phyloP scores from a whole-genome alignment of 179 eudicot species.

The Silene noctiflora region DNA sequence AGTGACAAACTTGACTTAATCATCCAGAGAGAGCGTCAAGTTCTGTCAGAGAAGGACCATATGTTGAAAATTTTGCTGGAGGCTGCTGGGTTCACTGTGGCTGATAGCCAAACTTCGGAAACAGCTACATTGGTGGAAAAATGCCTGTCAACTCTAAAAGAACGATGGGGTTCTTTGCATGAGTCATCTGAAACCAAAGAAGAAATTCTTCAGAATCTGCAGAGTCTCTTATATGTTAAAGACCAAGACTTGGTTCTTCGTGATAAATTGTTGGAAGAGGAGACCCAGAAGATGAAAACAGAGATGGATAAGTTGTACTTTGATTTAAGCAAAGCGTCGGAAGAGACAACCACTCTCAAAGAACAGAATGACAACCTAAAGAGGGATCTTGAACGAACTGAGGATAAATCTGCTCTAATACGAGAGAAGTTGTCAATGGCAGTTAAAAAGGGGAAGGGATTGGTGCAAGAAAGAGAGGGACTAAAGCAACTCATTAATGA shows the following conservation, averaged over 20 bases:
- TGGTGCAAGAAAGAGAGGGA: constrained; percentile 90
- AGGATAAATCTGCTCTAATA: constrained; percentile 71
- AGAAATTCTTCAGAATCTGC: constrained; percentile 50
- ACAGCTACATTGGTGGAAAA: constrained; percentile 43
- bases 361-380: constrained; percentile 55
- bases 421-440: constrained; percentile 95
- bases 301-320: constrained; percentile 40
- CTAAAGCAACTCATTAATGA: constrained; percentile 68
- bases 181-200: constrained; percentile 38
- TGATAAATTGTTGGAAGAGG: constrained; percentile 57
- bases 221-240: constrained; percentile 54
- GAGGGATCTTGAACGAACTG: constrained; percentile 64
- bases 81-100: constrained; percentile 52
- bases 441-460: constrained; percentile 96
- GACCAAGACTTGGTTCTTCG: constrained; percentile 55
- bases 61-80: constrained; percentile 50
- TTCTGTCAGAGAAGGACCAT: constrained; percentile 55
- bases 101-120: constrained; percentile 37
- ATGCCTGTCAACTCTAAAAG: constrained; percentile 56
- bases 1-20: constrained; percentile 39
- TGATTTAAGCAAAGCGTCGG: constrained; percentile 46
- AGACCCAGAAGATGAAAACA: constrained; percentile 36
- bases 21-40: constrained; percentile 44
- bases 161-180: constrained; percentile 30
- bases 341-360: constrained; percentile 50